Conservation (phyloP, 306 rosid species). For the Prosopis cineraria region DNA sequence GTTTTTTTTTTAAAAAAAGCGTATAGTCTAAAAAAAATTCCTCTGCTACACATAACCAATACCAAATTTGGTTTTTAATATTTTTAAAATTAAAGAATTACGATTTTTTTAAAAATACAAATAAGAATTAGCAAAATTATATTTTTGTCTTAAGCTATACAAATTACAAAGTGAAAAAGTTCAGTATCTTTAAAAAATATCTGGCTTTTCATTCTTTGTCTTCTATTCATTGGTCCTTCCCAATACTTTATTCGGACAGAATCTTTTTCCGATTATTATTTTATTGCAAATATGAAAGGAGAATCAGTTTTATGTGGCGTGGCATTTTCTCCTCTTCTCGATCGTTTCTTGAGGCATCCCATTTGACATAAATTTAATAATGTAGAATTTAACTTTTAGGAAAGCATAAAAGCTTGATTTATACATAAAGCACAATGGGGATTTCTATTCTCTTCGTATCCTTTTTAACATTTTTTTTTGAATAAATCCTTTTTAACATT, state of each 20-base stretch:
- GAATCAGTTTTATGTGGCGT: neutral
- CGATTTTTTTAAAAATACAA: no score
- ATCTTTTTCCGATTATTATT: no score
- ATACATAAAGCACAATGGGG: neutral
- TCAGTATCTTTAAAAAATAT: neutral
- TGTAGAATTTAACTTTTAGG: conserved; percentile 24
- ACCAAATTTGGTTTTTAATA: no score
- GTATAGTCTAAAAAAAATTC: no score
- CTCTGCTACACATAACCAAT: no score
- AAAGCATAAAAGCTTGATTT: neutral
- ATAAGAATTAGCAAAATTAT: neutral
- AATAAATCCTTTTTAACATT: neutral
- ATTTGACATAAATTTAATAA: neutral
- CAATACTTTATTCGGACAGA: neutral
- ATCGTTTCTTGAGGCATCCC: neutral
- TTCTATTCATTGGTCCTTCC: neutral
- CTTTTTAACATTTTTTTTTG: neutral
- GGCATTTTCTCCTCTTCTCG: neutral
- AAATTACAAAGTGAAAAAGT: neutral
- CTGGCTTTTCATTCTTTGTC: neutral
- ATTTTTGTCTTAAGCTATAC: neutral
- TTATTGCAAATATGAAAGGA: neutral
- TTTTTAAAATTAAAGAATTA: no score
- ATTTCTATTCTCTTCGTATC: neutral
- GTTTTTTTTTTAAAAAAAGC: no score